Evolutionary conservation across 768 basidiomycete genomes (phyloP).

Genomic region (Pulveroboletus sp.): DNA sequence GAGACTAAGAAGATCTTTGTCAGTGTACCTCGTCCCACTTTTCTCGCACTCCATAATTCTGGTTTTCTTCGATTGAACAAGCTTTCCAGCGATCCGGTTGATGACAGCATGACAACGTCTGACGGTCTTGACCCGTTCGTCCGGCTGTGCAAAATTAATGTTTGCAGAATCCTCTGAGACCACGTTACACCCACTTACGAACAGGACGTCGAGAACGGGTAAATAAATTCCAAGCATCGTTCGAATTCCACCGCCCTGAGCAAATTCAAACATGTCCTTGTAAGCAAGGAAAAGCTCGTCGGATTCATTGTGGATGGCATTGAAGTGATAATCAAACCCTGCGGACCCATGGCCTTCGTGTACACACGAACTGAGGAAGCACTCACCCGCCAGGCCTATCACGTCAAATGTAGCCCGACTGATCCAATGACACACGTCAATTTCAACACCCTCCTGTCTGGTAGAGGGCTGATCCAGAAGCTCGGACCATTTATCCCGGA

Average conservation of each 20-base stretch:
- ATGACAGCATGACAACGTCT: constrained; percentile 59
- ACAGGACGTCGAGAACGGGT: constrained; percentile 49
- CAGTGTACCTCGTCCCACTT: constrained; percentile 46
- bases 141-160: constrained; percentile 40
- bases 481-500: constrained; percentile 56
- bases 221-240: constrained; percentile 52
- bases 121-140: constrained; percentile 45
- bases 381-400: constrained; percentile 81
- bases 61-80: constrained; percentile 76
- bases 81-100: constrained; percentile 60
- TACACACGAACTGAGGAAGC: background rate
- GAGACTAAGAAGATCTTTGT: constrained; percentile 73
- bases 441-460: constrained; percentile 24
- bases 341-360: background rate
- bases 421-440: constrained; percentile 81
- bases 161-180: constrained; percentile 1
- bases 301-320: constrained; percentile 72
- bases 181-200: constrained; percentile 40
- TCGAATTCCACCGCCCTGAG: constrained; percentile 44
- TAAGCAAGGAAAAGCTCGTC: constrained; percentile 77
- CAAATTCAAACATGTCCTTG: constrained; percentile 79
- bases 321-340: constrained; percentile 88
- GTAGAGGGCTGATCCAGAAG: constrained; percentile 34
- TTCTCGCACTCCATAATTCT: constrained; percentile 61
- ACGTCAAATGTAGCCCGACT: constrained; percentile 86